These are phyloP conservation scores for Gossypium mustelinum DNA, from an alignment of 345 rosid species.

Conservation along the genomic window DNA sequence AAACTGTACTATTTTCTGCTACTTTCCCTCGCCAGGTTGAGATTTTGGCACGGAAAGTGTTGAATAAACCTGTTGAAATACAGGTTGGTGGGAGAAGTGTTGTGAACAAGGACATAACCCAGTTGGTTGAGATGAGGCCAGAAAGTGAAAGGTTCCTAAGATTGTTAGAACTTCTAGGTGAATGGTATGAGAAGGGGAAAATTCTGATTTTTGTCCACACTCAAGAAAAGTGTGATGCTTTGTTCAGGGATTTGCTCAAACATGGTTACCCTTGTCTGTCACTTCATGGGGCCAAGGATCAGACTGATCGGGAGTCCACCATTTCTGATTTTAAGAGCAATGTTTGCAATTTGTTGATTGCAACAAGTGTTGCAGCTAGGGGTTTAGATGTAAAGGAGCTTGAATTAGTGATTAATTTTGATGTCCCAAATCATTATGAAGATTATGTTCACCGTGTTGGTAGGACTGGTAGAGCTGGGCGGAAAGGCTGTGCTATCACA, in stretches of 20 bases:
- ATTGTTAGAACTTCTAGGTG: slow-evolving; percentile 86
- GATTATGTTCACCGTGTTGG: slow-evolving; percentile 98
- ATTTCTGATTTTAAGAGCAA: slow-evolving; percentile 89
- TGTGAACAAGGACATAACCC: slow-evolving; percentile 87
- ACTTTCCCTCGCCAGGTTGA: slow-evolving; percentile 98
- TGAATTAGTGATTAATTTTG: slow-evolving; percentile 83
- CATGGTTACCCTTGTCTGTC: slow-evolving; percentile 89
- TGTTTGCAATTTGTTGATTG: slow-evolving; percentile 83
- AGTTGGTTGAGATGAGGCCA: slow-evolving; percentile 86
- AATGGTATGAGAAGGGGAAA: slow-evolving; percentile 97
- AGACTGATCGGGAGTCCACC: slow-evolving; percentile 90
- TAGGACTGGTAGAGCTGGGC: slow-evolving; percentile 94
- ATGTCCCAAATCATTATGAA: slow-evolving; percentile 92
- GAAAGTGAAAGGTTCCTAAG: slow-evolving; percentile 84
- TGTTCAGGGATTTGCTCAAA: slow-evolving; percentile 72
- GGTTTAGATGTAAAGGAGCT: slow-evolving; percentile 98
- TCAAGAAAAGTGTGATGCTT: slow-evolving; percentile 85
- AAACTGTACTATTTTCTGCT: slow-evolving; percentile 93
- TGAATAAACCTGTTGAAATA: slow-evolving; percentile 80
- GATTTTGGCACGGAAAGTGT: slow-evolving; percentile 78
- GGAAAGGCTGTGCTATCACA: slow-evolving; percentile 92
- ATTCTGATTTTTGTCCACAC: slow-evolving; percentile 77
- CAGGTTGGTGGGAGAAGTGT: slow-evolving; percentile 99
- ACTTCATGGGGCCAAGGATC: slow-evolving; percentile 96
- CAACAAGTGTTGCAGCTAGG: slow-evolving; percentile 94